These are phyloP conservation scores for Cyclanthera cordifolia DNA, from an alignment of 306 rosid species.

Conservation along the genomic window DNA sequence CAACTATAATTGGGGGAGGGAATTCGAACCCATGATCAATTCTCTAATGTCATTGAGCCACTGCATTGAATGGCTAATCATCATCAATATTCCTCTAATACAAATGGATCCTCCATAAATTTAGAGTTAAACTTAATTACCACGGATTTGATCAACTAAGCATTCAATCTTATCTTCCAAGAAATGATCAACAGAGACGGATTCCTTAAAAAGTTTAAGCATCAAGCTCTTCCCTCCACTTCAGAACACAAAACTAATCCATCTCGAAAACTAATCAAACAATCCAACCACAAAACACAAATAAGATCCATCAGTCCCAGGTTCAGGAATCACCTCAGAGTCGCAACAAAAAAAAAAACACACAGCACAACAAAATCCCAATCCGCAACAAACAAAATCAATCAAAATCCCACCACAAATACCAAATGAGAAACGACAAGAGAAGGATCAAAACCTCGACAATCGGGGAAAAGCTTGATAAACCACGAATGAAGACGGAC, in stretches of 20 bases:
- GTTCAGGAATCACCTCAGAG: background rate
- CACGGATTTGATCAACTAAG: background rate
- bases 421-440: background rate
- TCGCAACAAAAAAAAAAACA: background rate
- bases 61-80: too few relatives aligned
- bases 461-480: slow-evolving; percentile 84
- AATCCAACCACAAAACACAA: background rate
- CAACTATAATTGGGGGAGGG: too few relatives aligned
- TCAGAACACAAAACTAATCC: background rate
- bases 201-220: background rate
- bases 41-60: too few relatives aligned
- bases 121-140: background rate
- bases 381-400: background rate
- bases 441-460: slow-evolving; percentile 44
- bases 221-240: background rate
- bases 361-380: background rate
- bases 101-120: background rate
- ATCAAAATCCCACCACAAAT: background rate
- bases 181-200: background rate
- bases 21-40: too few relatives aligned
- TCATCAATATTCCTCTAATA: background rate
- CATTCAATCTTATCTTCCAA: background rate
- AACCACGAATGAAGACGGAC: slow-evolving; percentile 96
- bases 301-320: slow-evolving; percentile 1
- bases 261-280: background rate